phyloP scores from a whole-genome alignment of 208 protist species.

The Naegleria gruberi region DNA sequence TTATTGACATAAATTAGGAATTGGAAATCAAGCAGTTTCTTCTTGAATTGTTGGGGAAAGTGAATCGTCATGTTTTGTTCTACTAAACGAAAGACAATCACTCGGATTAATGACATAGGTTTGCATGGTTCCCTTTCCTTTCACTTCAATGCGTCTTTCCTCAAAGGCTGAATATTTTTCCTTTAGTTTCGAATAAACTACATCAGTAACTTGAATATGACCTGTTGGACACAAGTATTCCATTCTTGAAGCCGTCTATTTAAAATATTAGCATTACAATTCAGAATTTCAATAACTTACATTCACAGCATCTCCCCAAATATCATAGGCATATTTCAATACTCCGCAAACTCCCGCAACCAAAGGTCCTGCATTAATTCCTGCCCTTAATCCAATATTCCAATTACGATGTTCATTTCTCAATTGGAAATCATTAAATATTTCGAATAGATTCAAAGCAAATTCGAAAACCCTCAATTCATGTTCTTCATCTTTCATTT shows the following conservation, averaged over 20 bases:
- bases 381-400: neutral
- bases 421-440: neutral
- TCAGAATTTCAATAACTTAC: no score
- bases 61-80: no score
- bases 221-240: neutral
- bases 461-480: neutral
- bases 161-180: conserved; percentile 31
- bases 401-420: neutral
- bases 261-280: no score
- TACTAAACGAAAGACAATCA: no score
- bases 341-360: neutral
- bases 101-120: conserved; percentile 41
- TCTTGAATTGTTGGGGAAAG: no score
- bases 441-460: neutral
- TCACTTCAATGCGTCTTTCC: conserved; percentile 40
- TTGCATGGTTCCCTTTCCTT: conserved; percentile 43
- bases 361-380: neutral
- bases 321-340: neutral
- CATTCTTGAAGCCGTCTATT: neutral
- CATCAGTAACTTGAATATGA: conserved; percentile 15
- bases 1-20: no score
- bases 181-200: neutral
- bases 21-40: no score
- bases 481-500: neutral
- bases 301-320: neutral